These are phyloP conservation scores for Amylocystis lapponica DNA, from an alignment of 768 basidiomycete species.

Conservation along the genomic window DNA sequence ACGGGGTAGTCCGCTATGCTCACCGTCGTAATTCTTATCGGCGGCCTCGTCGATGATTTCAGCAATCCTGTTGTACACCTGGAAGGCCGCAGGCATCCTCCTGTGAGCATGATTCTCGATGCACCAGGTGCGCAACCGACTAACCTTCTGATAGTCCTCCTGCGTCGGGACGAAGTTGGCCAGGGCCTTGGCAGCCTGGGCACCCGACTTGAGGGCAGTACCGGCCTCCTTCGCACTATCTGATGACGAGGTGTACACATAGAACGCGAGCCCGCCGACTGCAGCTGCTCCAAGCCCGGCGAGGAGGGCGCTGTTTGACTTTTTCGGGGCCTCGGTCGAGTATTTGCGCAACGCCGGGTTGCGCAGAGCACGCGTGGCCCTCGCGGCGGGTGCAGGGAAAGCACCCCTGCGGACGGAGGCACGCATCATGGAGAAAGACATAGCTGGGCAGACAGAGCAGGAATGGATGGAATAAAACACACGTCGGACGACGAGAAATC, in stretches of 20 bases:
- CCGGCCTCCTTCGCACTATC: slow-evolving; percentile 46
- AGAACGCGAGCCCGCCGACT: slow-evolving; percentile 60
- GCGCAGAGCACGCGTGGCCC: slow-evolving; percentile 25
- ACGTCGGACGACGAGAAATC: too few relatives aligned
- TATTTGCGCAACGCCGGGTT: slow-evolving; percentile 47
- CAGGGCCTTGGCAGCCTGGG: slow-evolving; percentile 56
- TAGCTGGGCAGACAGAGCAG: slow-evolving; percentile 21
- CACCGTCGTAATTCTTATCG: slow-evolving; percentile 80
- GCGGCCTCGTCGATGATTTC: slow-evolving; percentile 64
- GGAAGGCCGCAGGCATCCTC: background rate
- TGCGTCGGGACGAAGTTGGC: slow-evolving; percentile 70
- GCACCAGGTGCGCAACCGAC: too few relatives aligned
- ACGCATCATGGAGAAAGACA: slow-evolving; percentile 56
- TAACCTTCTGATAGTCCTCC: slow-evolving; percentile 86
- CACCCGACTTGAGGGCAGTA: slow-evolving; percentile 54
- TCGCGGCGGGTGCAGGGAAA: slow-evolving; percentile 21
- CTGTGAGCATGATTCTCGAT: too few relatives aligned
- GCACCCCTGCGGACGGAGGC: slow-evolving; percentile 43
- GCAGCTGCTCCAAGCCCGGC: slow-evolving; percentile 55
- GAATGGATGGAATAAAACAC: too few relatives aligned
- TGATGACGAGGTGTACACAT: slow-evolving; percentile 41
- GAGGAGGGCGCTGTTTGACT: slow-evolving; percentile 54
- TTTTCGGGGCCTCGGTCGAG: slow-evolving; percentile 42
- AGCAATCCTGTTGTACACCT: slow-evolving; percentile 91
- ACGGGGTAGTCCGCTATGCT: slow-evolving; percentile 12